Base-by-base conservation (phyloP, 2,329 filamentous ascomycete genomes). In the Monilinia fructigena region DNA sequence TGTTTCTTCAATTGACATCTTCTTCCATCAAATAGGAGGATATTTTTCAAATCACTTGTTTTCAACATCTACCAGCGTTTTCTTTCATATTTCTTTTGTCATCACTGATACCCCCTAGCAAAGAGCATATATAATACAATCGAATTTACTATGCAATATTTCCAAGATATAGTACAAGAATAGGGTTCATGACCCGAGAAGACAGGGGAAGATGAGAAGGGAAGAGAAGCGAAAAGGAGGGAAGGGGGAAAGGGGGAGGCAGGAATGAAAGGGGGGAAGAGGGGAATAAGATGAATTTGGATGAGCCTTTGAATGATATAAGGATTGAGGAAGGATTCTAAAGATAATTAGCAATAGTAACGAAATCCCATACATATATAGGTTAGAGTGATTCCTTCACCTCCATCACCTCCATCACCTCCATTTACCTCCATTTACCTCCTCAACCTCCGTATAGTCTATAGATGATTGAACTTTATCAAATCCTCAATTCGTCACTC, bases 111-210 rank as follows among this genome's bases (percentile, higher is more conserved):
- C 59, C 58, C 55, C 56, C 23, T 52, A 38, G 18, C 31, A 60
- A 23, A 60, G 58, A 60, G 47, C 62, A 66, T 31, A 54, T 35
- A 55, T 42, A 65, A 45, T 26, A 55, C 28, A 40, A 52, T 59
- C n/a, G 35, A 52, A 59, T 28, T 56, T 54, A 60, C 31, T 35
- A 55, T 65, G 63, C 40, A 60, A 50, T 28, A 38, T 26, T 60
- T 23, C 31, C 31, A 38, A 60, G 45, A 60, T 50, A 50, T 60
- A 60, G 38, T 60, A 50, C 58, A 60, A 60, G 55, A 60, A 50
- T 50, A 50, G n/a, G 58, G 38, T 60, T 60, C 47, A 60, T 14
- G 58, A 38, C 45, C 45, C 18, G 45, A 26, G 31, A 60, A 50
- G 45, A 60, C 35, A 20, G 20, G 56, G 35, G 31, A 14, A 26